phyloP scores from a whole-genome alignment of 495 filamentous ascomycete genomes.

The Penicillium bialowiezense region DNA sequence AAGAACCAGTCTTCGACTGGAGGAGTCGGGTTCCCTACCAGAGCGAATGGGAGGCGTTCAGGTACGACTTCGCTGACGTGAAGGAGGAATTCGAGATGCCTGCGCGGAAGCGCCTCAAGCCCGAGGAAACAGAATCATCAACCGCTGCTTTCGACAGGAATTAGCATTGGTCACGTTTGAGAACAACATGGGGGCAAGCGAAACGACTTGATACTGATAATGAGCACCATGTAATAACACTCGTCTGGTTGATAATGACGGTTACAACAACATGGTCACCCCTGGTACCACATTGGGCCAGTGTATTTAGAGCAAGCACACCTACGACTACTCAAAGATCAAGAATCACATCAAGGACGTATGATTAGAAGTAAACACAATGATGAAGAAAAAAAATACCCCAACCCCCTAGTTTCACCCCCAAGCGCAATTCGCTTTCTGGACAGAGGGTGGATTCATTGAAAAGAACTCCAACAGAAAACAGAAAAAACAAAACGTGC shows the following conservation, averaged over 20 bases:
- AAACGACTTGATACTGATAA: no score
- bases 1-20: conserved; percentile 42
- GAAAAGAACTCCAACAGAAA: conserved; percentile 24
- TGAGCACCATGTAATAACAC: no score
- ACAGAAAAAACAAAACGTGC: conserved; percentile 21
- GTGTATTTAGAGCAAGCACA: no score
- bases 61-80: conserved; percentile 26
- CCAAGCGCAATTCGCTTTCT: conserved; percentile 12
- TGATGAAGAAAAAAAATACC: conserved; percentile 13
- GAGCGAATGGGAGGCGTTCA: conserved; percentile 51
- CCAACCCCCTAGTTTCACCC: conserved; percentile 11
- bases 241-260: no score
- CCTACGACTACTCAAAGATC: no score
- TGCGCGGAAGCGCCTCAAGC: conserved; percentile 29
- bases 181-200: no score
- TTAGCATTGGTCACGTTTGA: no score
- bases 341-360: conserved; percentile 19
- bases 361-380: conserved; percentile 28
- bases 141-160: neutral
- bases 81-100: conserved; percentile 33
- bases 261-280: no score
- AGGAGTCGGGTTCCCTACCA: conserved; percentile 41
- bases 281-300: no score
- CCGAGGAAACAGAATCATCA: conserved; percentile 5
- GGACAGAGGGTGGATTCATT: conserved; percentile 12